These are phyloP conservation scores for Daldinia bambusicola DNA, from an alignment of 495 filamentous ascomycete species.

Conservation along the genomic window DNA sequence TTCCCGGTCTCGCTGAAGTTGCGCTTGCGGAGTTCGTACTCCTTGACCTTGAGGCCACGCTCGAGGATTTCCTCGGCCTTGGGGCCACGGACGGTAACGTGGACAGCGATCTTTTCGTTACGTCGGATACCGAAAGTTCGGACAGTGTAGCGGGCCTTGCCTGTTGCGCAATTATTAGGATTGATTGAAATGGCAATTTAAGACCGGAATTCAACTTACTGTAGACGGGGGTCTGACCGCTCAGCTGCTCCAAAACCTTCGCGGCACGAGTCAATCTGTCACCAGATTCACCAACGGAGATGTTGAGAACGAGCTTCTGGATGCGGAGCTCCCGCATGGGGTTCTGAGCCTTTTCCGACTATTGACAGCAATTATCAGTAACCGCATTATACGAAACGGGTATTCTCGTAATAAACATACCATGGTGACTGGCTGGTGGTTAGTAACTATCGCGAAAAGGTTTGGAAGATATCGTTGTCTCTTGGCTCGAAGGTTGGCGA, in stretches of 20 bases:
- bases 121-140: constrained; percentile 99
- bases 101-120: constrained; percentile 99
- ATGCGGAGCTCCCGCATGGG: constrained; percentile 99
- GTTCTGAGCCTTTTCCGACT: constrained; percentile 84
- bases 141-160: constrained; percentile 99
- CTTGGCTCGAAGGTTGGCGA: constrained; percentile 27
- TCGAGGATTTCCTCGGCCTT: constrained; percentile 99
- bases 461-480: constrained; percentile 27
- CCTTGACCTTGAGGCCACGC: constrained; percentile 99
- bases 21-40: constrained; percentile 98
- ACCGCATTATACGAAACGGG: too few species aligned
- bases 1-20: constrained; percentile 99
- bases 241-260: constrained; percentile 99
- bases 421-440: constrained; percentile 48
- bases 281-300: constrained; percentile 99
- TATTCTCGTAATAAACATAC: constrained; percentile 45
- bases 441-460: constrained; percentile 39
- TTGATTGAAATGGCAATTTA: neutral
- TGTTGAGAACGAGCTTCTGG: constrained; percentile 99
- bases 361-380: constrained; percentile 35
- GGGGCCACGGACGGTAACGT: constrained; percentile 99
- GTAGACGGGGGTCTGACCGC: constrained; percentile 99
- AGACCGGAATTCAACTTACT: constrained; percentile 63
- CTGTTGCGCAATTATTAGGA: constrained; percentile 54
- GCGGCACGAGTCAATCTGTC: constrained; percentile 99